Evolutionary conservation across 1,139 yeast species (phyloP).

Genomic region (Scheffersomyces illinoinensis): DNA sequence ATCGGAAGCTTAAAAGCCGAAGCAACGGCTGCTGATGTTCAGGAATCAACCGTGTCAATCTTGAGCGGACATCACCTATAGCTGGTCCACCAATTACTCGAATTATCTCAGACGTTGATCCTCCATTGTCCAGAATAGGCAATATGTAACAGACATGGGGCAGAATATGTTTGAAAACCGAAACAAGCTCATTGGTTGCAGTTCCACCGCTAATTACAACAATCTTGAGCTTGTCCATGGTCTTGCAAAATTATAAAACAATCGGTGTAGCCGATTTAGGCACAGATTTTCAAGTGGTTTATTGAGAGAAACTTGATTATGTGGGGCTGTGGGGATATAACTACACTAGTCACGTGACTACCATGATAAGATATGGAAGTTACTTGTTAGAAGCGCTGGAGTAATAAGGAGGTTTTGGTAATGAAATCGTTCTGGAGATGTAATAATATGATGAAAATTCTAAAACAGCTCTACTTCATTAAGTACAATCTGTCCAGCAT

Average conservation of each 20-base stretch:
- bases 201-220: conserved; percentile 74
- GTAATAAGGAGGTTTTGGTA: background rate
- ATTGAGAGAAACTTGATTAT: background rate
- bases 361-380: background rate
- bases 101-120: conserved; percentile 89
- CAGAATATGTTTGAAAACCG: conserved; percentile 44
- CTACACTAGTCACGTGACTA: background rate
- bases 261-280: background rate
- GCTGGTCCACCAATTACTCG: conserved; percentile 94
- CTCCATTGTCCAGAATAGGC: conserved; percentile 93
- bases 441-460: too few species aligned
- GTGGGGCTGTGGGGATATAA: too few species aligned
- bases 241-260: background rate
- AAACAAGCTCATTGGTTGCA: conserved; percentile 66
- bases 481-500: background rate
- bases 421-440: background rate
- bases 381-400: too few species aligned
- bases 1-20: conserved; percentile 58
- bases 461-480: too few species aligned
- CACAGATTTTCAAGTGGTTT: background rate
- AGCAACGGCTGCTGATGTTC: conserved; percentile 43
- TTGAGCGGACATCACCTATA: conserved; percentile 85
- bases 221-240: conserved; percentile 12
- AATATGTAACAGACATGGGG: conserved; percentile 59
- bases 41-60: conserved; percentile 73